Percentiles rank a stretch among this genome's conserved stretches.
phyloP scores from a whole-genome alignment of 2,329 filamentous ascomycete genomes.

The Penicillium psychrosexuale region DNA sequence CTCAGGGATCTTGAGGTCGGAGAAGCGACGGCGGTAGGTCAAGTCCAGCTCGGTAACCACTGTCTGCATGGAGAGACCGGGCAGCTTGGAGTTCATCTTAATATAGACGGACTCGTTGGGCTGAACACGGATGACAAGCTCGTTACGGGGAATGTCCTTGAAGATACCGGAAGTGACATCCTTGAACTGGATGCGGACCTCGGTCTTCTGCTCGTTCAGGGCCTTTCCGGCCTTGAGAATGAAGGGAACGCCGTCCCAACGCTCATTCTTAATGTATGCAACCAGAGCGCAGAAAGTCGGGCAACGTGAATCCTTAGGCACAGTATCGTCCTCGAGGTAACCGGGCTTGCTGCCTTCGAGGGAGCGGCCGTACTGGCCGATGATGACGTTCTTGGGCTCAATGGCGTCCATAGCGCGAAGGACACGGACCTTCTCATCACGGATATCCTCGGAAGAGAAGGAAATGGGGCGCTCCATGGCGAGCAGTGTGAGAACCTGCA shows the following conservation, averaged over 20 bases:
- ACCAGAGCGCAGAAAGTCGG: constrained; percentile 97
- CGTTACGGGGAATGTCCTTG: constrained; percentile 98
- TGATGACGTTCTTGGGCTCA: constrained; percentile 99
- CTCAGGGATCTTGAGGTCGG: constrained; percentile 98
- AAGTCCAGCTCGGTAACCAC: constrained; percentile 97
- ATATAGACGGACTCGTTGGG: constrained; percentile 99
- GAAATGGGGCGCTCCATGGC: constrained; percentile 98
- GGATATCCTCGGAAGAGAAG: constrained; percentile 96
- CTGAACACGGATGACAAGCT: constrained; percentile 98
- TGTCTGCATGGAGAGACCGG: constrained; percentile 98
- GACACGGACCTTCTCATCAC: constrained; percentile 95
- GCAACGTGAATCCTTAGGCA: constrained; percentile 94
- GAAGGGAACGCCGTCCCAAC: constrained; percentile 98
- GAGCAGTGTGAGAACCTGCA: constrained; percentile 92
- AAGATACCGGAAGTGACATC: constrained; percentile 99
- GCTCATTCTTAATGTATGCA: constrained; percentile 98
- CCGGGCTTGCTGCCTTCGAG: constrained; percentile 93
- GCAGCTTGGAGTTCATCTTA: constrained; percentile 99
- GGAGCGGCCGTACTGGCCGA: constrained; percentile 96
- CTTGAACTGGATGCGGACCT: constrained; percentile 99
- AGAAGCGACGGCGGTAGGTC: constrained; percentile 97
- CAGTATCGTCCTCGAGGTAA: constrained; percentile 98
- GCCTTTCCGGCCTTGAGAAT: constrained; percentile 99
- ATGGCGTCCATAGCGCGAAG: constrained; percentile 90
- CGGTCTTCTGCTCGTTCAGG: constrained; percentile 98